Percentiles rank a stretch among this genome's conserved stretches.
These are phyloP conservation scores for Coccomyxa sp. DNA, from an alignment of 139 green algal species.

Conservation along the genomic window DNA sequence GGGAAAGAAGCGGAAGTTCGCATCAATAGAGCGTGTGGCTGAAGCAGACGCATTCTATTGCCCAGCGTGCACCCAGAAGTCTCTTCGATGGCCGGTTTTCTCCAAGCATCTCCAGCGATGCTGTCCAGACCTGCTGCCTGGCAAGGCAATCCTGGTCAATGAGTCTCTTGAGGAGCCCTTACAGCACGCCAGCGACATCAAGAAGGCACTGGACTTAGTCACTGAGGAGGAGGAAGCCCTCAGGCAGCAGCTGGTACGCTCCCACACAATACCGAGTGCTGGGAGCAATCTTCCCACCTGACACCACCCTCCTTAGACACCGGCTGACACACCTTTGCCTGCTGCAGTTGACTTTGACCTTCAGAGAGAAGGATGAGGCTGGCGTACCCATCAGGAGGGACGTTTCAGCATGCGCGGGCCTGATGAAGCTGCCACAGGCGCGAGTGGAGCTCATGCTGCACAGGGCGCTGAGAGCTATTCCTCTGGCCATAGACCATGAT, in stretches of 20 bases:
- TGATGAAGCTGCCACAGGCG: constrained; percentile 28
- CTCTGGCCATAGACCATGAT: constrained; percentile 45
- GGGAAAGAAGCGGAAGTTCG: neutral
- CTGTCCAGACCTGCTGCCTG: constrained; percentile 35
- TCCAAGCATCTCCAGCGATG: constrained; percentile 24
- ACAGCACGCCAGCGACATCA: neutral
- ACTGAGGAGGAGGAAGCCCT: neutral
- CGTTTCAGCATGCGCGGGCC: constrained; percentile 29
- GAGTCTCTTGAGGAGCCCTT: neutral
- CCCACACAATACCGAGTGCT: neutral
- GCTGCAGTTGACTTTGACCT: neutral
- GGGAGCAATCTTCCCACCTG: neutral
- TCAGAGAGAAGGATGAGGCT: constrained; percentile 8
- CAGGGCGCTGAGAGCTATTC: constrained; percentile 43
- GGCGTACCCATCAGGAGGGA: constrained; percentile 24
- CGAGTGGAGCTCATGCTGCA: constrained; percentile 24
- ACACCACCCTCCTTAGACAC: too few species aligned
- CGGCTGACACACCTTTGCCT: neutral
- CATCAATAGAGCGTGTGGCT: neutral
- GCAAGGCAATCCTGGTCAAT: neutral
- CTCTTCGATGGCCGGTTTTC: constrained; percentile 17
- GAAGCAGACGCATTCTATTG: constrained; percentile 9
- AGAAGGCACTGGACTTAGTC: neutral
- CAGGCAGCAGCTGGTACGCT: neutral
- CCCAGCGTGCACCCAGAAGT: constrained; percentile 30